Base-by-base conservation (phyloP, 2,329 filamentous ascomycete species). In the Penicillium sp. region DNA sequence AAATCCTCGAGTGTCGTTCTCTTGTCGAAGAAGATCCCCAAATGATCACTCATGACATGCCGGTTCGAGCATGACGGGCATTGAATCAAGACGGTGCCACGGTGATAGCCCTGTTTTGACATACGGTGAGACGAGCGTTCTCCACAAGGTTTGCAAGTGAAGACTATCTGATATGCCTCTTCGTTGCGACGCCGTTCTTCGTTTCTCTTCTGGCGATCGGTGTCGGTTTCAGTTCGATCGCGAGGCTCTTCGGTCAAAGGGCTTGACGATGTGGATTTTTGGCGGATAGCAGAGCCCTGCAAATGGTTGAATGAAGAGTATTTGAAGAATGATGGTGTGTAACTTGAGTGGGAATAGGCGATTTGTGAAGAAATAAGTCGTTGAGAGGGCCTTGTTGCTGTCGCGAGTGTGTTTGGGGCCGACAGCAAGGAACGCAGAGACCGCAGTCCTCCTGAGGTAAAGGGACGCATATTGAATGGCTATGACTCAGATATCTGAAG, bases 71-170 rank as follows among this genome's bases (percentile, higher is more conserved):
- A 98, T 3, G 76, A 75, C 0, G 93, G 91, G 66, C 93, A 98
- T 32, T 85, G 85, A 55, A 97, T 90, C 48, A 98, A 76, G 4
- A 93, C 85, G 1, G 89, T 91, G 33, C 93, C 93, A 54, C 84
- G 78, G 70, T 97, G 90, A 66, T 98, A 98, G 29, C 89, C 93
- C 65, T 97, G 93, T 70, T 97, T 96, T 28, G 88, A 89, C 60
- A 98, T 77, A 43, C 80, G 80, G 72, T 98, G 94, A 9, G 83
- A 79, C n/a, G 88, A 94, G 49, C 90, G 85, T 33, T 80, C 74
- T 39, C 78, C 75, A 72, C 93, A 98, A 29, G 88, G 88, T 50
- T 86, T 84, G 78, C 93, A 98, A 57, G 93, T 98, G 68, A 98
- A 96, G 43, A 84, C 87, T 55, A 98, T 78, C 58, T 89, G 79